Evolutionary conservation across 768 basidiomycete genomes (phyloP).

Genomic region (Phylloporus rhodoxanthus): DNA sequence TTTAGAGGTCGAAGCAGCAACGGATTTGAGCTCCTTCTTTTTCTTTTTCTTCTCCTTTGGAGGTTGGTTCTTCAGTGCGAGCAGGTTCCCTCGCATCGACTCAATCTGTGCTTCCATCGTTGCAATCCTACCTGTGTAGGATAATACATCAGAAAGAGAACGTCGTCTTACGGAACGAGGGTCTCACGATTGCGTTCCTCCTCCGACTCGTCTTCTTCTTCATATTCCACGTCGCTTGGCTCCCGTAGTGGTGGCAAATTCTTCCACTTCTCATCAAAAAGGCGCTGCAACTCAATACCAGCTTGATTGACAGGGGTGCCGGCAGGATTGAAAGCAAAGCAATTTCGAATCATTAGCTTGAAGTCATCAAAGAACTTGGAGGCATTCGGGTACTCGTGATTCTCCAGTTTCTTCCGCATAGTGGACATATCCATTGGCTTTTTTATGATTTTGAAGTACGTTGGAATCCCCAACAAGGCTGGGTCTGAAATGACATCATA

Average conservation of each 20-base stretch:
- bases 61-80: slow-evolving; percentile 52
- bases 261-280: slow-evolving; percentile 94
- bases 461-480: slow-evolving; percentile 70
- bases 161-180: neutral
- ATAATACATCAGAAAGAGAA: slow-evolving; percentile 8
- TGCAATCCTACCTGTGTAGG: slow-evolving; percentile 58
- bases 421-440: slow-evolving; percentile 93
- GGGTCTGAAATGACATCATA: slow-evolving; percentile 47
- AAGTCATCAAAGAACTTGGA: slow-evolving; percentile 85
- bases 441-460: slow-evolving; percentile 84
- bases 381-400: slow-evolving; percentile 68
- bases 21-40: slow-evolving; percentile 53
- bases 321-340: slow-evolving; percentile 85
- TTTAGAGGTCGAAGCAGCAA: slow-evolving; percentile 64
- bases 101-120: slow-evolving; percentile 79
- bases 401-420: slow-evolving; percentile 81
- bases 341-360: slow-evolving; percentile 92
- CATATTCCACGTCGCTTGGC: slow-evolving; percentile 54
- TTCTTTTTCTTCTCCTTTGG: slow-evolving; percentile 67
- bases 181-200: slow-evolving; percentile 62
- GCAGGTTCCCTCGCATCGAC: slow-evolving; percentile 65
- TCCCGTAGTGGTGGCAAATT: slow-evolving; percentile 58
- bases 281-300: slow-evolving; percentile 74
- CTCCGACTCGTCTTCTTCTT: slow-evolving; percentile 61
- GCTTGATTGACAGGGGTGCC: slow-evolving; percentile 84